Conservation (phyloP, 1,139 yeast species). For the Candida sp. region DNA sequence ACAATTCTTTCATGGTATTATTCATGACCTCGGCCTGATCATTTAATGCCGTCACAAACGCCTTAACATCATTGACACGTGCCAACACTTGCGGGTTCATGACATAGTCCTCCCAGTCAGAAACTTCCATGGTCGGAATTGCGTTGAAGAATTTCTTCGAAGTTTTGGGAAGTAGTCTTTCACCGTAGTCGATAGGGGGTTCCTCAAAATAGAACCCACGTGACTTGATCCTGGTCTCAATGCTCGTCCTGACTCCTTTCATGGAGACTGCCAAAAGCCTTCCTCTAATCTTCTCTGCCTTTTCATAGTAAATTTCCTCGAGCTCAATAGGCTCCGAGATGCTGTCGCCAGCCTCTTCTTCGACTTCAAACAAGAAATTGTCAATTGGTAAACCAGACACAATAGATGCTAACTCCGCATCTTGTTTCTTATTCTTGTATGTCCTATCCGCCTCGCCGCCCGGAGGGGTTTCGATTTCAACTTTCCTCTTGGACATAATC, state of each 20-base stretch:
- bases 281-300: constrained; percentile 67
- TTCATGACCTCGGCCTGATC: constrained; percentile 61
- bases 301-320: constrained; percentile 52
- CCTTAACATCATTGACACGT: constrained; percentile 23
- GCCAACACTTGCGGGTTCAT: constrained; percentile 25
- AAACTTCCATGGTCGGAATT: constrained; percentile 31
- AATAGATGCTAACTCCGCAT: constrained; percentile 29
- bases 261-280: constrained; percentile 53
- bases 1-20: constrained; percentile 53
- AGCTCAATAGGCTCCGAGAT: constrained; percentile 12
- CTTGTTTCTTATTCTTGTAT: constrained; percentile 12
- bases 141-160: constrained; percentile 36
- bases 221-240: constrained; percentile 26
- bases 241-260: constrained; percentile 30
- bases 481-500: constrained; percentile 21
- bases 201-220: constrained; percentile 23
- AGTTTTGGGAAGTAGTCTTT: constrained; percentile 33
- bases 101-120: constrained; percentile 18
- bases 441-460: constrained; percentile 9
- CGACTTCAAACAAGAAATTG: constrained; percentile 13
- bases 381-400: constrained; percentile 22
- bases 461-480: constrained; percentile 7
- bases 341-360: constrained; percentile 11
- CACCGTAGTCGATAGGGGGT: constrained; percentile 34
- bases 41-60: constrained; percentile 48